Base-by-base conservation (phyloP, 2,329 filamentous ascomycete species). In the Trichoderma citrinoviride region DNA sequence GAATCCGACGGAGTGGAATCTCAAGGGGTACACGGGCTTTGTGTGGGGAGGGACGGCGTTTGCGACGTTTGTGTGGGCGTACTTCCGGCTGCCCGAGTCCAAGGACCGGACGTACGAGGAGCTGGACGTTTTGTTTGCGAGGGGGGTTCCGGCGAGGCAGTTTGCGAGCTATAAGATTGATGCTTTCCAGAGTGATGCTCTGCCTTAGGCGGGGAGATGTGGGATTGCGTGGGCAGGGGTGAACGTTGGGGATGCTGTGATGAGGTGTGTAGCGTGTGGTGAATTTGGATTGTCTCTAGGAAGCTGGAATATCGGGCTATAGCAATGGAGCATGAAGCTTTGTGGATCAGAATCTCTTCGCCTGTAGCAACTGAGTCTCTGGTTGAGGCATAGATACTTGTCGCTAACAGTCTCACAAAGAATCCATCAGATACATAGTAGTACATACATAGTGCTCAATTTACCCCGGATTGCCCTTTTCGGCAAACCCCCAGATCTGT, bases 11-110 rank as follows among this genome's bases (percentile, higher is more conserved):
- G 79, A 78, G 2, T 81, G 79, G 77, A 80, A 81, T 64, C 81
- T 79, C 79, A 81, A 73, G 69, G 83, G 82, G 58, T 78, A 73
- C 71, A 80, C 72, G 50, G 84, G 76, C 0, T 81, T 77, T 64
- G 80, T 82, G 68, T 82, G 80, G 80, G 79, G 77, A 1, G 80
- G 78, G 0, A 79, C 81, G 19, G 83, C 83, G 68, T 72, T 84
- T 3, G 23, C 81, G 1, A 82, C 80, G 19, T 73, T 81, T 1
- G 67, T 80, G 1, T 87, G 85, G 78, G 81, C 82, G 0, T 84
- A 76, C 68, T 77, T 77, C 69, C 80, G 81, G 60, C 73, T 85
- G 3, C 83, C 83, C 5, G 85, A 87, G 69, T 83, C 85, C 0
- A 83, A 81, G 64, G 82, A 77, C 10, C 73, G 80, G 7, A 79